A percentile compares a stretch with the other conserved stretches of the same genome.
Evolutionary conservation across 2,329 filamentous ascomycete genomes (phyloP).

Genomic region (Aspergillus sp.): DNA sequence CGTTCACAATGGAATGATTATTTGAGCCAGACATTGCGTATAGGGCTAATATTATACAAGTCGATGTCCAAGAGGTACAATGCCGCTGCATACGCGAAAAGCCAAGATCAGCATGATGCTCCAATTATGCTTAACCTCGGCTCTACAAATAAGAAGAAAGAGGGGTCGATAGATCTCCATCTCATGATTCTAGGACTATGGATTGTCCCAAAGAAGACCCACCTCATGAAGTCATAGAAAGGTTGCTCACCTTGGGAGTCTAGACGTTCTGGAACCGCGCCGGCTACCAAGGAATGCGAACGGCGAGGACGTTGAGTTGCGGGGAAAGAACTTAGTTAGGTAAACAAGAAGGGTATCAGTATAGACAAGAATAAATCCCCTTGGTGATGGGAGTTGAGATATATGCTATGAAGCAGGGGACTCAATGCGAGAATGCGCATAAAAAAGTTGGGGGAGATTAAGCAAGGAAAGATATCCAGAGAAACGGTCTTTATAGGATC

Average conservation of each 20-base stretch:
- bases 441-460: not conserved
- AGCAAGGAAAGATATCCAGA: not conserved
- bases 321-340: not conserved
- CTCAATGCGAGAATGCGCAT: not conserved
- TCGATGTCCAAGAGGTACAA: not conserved
- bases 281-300: slow-evolving; percentile 7
- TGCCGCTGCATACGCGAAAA: not conserved
- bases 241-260: slow-evolving; percentile 1
- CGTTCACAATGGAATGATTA: slow-evolving; percentile 29
- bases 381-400: not conserved
- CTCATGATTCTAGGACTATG: not conserved
- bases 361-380: not conserved
- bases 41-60: not conserved
- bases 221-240: not conserved
- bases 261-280: not conserved
- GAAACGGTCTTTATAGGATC: slow-evolving; percentile 1
- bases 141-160: not conserved
- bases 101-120: not conserved
- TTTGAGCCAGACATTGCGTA: slow-evolving; percentile 25
- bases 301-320: slow-evolving; percentile 2
- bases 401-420: not conserved
- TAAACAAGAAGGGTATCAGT: not conserved
- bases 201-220: not conserved
- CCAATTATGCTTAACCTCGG: not conserved
- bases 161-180: not conserved